Conservation (phyloP, 805 yeast genomes). For the Ogataea henricii region DNA sequence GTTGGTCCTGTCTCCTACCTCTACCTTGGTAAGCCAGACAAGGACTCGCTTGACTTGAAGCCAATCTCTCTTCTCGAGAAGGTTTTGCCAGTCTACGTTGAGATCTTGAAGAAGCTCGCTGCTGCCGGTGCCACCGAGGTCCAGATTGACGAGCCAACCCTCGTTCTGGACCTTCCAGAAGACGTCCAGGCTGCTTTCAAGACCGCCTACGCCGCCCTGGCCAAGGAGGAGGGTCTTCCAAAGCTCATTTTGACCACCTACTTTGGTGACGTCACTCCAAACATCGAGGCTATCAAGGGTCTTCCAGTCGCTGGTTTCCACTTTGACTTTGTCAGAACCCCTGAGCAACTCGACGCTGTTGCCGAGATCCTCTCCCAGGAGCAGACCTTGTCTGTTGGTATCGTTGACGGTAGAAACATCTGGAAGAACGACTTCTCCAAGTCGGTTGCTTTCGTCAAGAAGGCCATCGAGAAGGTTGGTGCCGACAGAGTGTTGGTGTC, state of each 20-base stretch:
- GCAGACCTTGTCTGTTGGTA: constrained; percentile 92
- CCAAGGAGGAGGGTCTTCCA: constrained; percentile 69
- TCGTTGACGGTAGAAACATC: constrained; percentile 98
- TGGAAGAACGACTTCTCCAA: constrained; percentile 96
- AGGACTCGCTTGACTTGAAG: constrained; percentile 92
- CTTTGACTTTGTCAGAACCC: constrained; percentile 93
- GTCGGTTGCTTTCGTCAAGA: constrained; percentile 78
- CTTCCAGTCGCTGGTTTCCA: constrained; percentile 95
- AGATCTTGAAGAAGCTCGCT: constrained; percentile 81
- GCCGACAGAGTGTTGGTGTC: constrained; percentile 87
- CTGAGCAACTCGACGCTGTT: constrained; percentile 92
- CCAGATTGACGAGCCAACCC: constrained; percentile 96
- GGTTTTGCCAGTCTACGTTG: constrained; percentile 90
- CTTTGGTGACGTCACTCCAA: constrained; percentile 98
- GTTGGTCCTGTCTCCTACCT: constrained; percentile 97
- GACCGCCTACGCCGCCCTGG: constrained; percentile 79
- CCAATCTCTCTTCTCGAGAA: constrained; percentile 89
- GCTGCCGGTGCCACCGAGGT: constrained; percentile 94
- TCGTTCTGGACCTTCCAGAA: constrained; percentile 90
- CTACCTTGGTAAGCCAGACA: constrained; percentile 96
- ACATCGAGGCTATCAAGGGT: constrained; percentile 82
- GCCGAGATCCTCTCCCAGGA: constrained; percentile 61
- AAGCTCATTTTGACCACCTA: constrained; percentile 84
- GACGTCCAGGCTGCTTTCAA: constrained; percentile 83
- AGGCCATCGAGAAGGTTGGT: constrained; percentile 85